Base-by-base conservation (phyloP, 2,329 filamentous ascomycete species). In the Monilinia aucupariae region DNA sequence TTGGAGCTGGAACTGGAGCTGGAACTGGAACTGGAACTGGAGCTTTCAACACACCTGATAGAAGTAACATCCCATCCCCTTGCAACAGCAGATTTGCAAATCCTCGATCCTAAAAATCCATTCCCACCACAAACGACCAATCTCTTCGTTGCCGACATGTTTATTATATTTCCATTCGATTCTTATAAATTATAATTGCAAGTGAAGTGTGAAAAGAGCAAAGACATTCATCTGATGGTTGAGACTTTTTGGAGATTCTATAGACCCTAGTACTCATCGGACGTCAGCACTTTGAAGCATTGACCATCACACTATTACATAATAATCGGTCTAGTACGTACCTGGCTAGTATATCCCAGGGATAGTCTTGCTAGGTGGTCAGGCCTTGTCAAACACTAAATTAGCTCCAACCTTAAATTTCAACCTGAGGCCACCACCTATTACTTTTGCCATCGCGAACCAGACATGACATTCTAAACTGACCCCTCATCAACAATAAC, bases 11-110 rank as follows among this genome's bases (percentile, higher is more conserved):
- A n/a, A 41, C 6, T 15, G 17, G 9, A 43, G 15, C 49, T 25
- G 7, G 7, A n/a, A 41, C 6, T 22, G 43, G n/a, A 22, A 2
- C 41, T 43, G 7, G 7, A n/a, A 41, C 6, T 15, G 17, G 9
- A 43, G 15, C 49, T 25, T 22, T 5, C n/a, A 25, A 54, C n/a
- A 41, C 27, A 92, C 91, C 92, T 96, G 71, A 99, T 86, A 7
- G 92, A 97, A 27, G 87, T 93, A 54, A 97, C 93, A 63, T 92
- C 85, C 93, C 93, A 97, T 62, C 92, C 91, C 73, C 92, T 82
- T 52, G 87, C 83, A 58, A 91, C 87, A 51, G 91, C 94, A 61
- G 90, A 88, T 79, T 91, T 94, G 80, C 94, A 97, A 78, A 99
- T 96, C 62, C 93, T 84, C 30, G 81, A 83, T 77, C 91, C 91